Evolutionary conservation across 176 grass and related monocot species (phyloP).

Genomic region (Hordeum vulgare): MorexV3_pseudomolecules_assembly NC_058522.1:467093757-467094256

Average conservation of each 20-base stretch:
- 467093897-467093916: not conserved
- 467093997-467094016: conserved; percentile 2
- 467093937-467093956: not conserved
- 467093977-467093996: conserved; percentile 18
- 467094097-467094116: not conserved
- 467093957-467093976: conserved; percentile 14
- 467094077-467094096: not conserved
- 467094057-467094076: not conserved
- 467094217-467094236: too few relatives aligned
- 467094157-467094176: not conserved
- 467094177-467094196: too few relatives aligned
- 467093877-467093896: not conserved
- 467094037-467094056: not conserved
- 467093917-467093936: conserved; percentile 20
- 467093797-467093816: too few relatives aligned
- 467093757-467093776: not conserved
- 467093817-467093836: not conserved
- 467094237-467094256: too few relatives aligned
- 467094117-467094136: not conserved
- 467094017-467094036: conserved; percentile 5
- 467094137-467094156: not conserved
- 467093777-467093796: too few relatives aligned
- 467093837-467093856: not conserved
- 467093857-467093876: not conserved
- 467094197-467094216: too few relatives aligned